Evolutionary conservation across 371 early-diverging fungal genomes (phyloP), one percentile per base, ranked within the genome.

Genomic region (Haplosporangium sp.): DNA sequence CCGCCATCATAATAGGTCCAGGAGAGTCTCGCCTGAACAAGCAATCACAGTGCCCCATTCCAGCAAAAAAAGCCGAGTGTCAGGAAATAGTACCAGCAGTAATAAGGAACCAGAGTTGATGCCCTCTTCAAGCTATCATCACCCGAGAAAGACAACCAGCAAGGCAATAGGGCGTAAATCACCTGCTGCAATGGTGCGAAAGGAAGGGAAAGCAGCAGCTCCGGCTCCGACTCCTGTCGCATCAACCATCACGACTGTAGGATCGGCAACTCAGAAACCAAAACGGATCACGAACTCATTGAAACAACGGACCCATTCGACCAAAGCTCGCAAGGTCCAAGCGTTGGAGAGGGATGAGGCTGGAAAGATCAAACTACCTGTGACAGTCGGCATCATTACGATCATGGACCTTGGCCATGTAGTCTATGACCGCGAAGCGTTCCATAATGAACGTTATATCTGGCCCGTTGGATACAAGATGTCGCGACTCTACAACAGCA

Each of bases 391-490:
- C 23, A 90, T 93, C 12, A 86, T 95, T 64, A 95, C 94, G 0
- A 85, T 97, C 7, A 77, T 90, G 41, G 79, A 74, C 47, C 84
- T 95, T 10, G 98, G 98, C 16, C 84, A 77, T 29, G 90, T 97
- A 4, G 89, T 94, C 9, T 88, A 85, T 59, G 94, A 94, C 58
- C 89, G 93, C 23, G 91, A 93, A 12, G 87, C 90, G 5, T 98
- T 92, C 74, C 97, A 98, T 63, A 95, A 92, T 61, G 93, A 95
- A 57, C 89, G 96, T 10, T 97, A 98, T 69, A 95, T 98, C 58
- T 98, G 91, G 82, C 95, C 98, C 11, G 92, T 94, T 8, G 97
- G 97, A 18, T 98, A 94, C 79, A 89, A 65, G 41, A 62, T 55
- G 61, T 62, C 63, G n/a, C 82, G 95, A 62, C 76, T 85, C 61